phyloP scores from a whole-genome alignment of 2,329 filamentous ascomycete genomes.

The Aspergillus udagawae region DNA sequence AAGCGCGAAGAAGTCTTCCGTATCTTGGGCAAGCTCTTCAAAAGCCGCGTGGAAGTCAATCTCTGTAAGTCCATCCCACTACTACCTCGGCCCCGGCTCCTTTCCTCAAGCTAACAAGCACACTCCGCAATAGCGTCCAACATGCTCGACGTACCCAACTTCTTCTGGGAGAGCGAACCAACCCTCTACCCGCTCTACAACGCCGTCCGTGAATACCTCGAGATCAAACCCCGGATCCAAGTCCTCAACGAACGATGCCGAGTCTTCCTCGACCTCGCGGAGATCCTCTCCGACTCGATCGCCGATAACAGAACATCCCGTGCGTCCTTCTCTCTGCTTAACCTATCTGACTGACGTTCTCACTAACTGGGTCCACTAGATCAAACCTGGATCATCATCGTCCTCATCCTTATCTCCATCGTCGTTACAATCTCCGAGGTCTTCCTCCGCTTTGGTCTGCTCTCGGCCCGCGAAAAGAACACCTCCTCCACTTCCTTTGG shows the following conservation, averaged over 20 bases:
- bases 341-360: background rate
- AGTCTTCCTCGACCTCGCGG: constrained; percentile 92
- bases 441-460: constrained; percentile 74
- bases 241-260: constrained; percentile 95
- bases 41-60: constrained; percentile 93
- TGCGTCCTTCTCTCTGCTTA: constrained; percentile 22
- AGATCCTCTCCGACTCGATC: constrained; percentile 88
- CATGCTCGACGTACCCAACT: constrained; percentile 91
- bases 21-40: constrained; percentile 86
- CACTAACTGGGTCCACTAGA: constrained; percentile 30
- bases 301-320: constrained; percentile 92
- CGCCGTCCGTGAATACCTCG: constrained; percentile 92
- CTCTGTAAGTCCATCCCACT: constrained; percentile 65
- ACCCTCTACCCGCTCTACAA: constrained; percentile 91
- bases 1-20: constrained; percentile 86
- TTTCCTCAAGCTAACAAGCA: constrained; percentile 13
- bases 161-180: constrained; percentile 98
- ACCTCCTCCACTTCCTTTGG: constrained; percentile 13
- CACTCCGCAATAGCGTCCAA: constrained; percentile 65
- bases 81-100: background rate
- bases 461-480: constrained; percentile 40
- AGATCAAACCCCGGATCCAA: constrained; percentile 93
- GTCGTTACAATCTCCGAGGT: constrained; percentile 89
- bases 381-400: constrained; percentile 97
- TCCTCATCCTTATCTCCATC: constrained; percentile 87